Evolutionary conservation across 2,329 filamentous ascomycete species (phyloP).

Genomic region (Shiraia bambusicola): DNA sequence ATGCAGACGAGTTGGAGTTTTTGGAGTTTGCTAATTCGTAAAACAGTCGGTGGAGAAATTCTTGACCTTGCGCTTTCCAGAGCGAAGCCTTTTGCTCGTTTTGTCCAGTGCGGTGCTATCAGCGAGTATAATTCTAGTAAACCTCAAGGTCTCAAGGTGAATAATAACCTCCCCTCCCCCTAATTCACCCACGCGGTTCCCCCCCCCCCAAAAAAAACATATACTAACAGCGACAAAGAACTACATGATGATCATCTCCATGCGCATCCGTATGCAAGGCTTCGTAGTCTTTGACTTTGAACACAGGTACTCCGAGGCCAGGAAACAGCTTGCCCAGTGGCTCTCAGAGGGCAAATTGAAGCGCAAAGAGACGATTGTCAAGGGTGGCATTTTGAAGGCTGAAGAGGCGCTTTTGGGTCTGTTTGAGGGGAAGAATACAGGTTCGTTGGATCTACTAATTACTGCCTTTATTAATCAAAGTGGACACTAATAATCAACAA

Average conservation of each 20-base stretch:
- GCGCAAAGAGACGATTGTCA: slow-evolving; percentile 69
- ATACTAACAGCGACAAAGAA: slow-evolving; percentile 35
- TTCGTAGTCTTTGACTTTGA: slow-evolving; percentile 73
- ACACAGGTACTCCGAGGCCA: slow-evolving; percentile 59
- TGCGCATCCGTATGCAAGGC: slow-evolving; percentile 49
- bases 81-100: slow-evolving; percentile 45
- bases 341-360: slow-evolving; percentile 69
- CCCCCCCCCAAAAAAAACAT: not conserved
- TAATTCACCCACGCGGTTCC: too few species aligned
- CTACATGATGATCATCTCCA: slow-evolving; percentile 48
- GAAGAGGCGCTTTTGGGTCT: slow-evolving; percentile 65
- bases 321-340: slow-evolving; percentile 66
- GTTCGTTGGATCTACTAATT: slow-evolving; percentile 43
- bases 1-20: too few species aligned
- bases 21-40: too few species aligned
- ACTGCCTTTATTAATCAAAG: not conserved
- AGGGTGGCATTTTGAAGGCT: slow-evolving; percentile 66
- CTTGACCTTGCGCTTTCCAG: slow-evolving; percentile 50
- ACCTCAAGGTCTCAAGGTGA: slow-evolving; percentile 54
- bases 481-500: not conserved
- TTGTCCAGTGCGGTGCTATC: slow-evolving; percentile 51
- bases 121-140: slow-evolving; percentile 47
- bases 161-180: too few species aligned
- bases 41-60: slow-evolving; percentile 53
- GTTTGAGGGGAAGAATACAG: slow-evolving; percentile 70